Conservation (phyloP, 768 basidiomycete genomes). For the Suillus luteus region DNA sequence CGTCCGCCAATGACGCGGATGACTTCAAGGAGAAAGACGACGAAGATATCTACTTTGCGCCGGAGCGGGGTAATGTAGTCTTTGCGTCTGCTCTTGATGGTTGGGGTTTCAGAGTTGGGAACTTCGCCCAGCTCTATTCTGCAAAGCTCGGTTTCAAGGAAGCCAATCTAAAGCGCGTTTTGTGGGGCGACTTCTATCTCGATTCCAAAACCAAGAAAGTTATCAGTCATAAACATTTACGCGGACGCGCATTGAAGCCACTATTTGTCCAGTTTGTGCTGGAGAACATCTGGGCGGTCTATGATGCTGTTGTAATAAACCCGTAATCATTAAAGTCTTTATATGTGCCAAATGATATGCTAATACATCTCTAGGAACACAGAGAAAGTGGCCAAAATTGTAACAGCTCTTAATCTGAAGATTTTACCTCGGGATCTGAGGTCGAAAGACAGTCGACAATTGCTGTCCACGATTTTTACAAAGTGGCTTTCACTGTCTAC, state of each 20-base stretch:
- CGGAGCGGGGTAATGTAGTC: slow-evolving; percentile 92
- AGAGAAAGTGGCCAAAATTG: slow-evolving; percentile 88
- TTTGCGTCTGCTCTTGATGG: slow-evolving; percentile 96
- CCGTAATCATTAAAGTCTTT: slow-evolving; percentile 52
- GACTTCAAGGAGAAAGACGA: slow-evolving; percentile 95
- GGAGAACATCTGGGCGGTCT: slow-evolving; percentile 97
- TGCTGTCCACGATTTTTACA: slow-evolving; percentile 85
- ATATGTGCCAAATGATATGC: slow-evolving; percentile 16
- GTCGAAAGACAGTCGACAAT: slow-evolving; percentile 84
- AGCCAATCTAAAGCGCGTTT: slow-evolving; percentile 74
- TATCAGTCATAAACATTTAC: slow-evolving; percentile 87
- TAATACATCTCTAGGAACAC: slow-evolving; percentile 60
- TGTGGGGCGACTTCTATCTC: slow-evolving; percentile 98
- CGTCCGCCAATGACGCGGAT: slow-evolving; percentile 56
- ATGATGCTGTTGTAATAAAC: slow-evolving; percentile 85
- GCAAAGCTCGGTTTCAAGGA: slow-evolving; percentile 91
- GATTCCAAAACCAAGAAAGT: slow-evolving; percentile 96
- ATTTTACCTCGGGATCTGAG: slow-evolving; percentile 87
- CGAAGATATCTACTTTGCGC: slow-evolving; percentile 96
- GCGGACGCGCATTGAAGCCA: slow-evolving; percentile 85
- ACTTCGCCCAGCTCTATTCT: slow-evolving; percentile 92
- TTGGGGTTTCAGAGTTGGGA: slow-evolving; percentile 94
- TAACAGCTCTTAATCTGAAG: slow-evolving; percentile 77
- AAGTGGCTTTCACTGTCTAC: slow-evolving; percentile 97
- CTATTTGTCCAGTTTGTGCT: slow-evolving; percentile 97